Evolutionary conservation across 2,329 filamentous ascomycete genomes (phyloP).

Genomic region (Alternaria brassicae): DNA sequence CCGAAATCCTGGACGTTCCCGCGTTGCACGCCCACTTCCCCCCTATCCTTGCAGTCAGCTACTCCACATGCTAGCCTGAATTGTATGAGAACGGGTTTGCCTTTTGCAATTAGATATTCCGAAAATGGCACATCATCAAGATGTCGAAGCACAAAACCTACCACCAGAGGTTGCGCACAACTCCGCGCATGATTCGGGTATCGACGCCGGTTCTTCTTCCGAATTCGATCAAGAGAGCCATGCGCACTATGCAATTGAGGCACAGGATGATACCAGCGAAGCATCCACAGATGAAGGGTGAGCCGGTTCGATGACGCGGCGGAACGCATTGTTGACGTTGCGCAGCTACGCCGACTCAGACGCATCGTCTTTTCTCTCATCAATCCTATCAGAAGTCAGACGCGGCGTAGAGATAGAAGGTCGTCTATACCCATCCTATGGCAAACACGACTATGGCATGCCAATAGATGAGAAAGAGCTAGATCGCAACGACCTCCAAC

Average conservation of each 20-base stretch:
- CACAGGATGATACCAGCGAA: conserved; percentile 27
- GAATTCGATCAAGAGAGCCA: conserved; percentile 32
- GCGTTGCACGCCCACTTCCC: neutral
- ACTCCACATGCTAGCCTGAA: neutral
- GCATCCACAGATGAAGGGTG: conserved; percentile 34
- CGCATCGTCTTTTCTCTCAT: conserved; percentile 32
- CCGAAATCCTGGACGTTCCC: neutral
- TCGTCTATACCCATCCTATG: conserved; percentile 28
- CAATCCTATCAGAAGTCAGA: conserved; percentile 30
- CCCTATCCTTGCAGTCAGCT: neutral
- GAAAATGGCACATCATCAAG: neutral
- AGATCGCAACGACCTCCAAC: conserved; percentile 33
- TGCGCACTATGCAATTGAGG: conserved; percentile 24
- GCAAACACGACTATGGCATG: conserved; percentile 35
- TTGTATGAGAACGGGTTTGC: neutral
- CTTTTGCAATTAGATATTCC: neutral
- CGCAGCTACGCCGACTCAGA: conserved; percentile 31
- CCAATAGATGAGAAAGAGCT: conserved; percentile 37
- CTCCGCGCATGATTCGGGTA: conserved; percentile 21
- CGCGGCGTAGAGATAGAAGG: conserved; percentile 32
- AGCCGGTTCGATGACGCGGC: neutral
- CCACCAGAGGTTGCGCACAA: neutral
- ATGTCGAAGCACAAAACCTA: neutral
- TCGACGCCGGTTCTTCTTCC: conserved; percentile 19
- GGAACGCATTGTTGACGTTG: neutral